phyloP scores from a whole-genome alignment of 768 basidiomycete species.

The Calocera viscosa region DNA sequence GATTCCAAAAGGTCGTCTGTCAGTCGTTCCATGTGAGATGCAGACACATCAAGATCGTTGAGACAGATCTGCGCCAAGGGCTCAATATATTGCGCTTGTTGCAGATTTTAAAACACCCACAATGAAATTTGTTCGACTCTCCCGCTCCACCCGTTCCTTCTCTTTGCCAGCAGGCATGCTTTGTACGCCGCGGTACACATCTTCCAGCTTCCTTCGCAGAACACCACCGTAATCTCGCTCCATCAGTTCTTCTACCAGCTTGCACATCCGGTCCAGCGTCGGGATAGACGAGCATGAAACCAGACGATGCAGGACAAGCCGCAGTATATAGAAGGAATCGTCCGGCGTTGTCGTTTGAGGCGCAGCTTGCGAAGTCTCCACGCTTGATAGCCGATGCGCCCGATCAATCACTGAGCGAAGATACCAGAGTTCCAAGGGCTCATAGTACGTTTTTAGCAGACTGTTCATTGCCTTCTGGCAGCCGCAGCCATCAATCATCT shows the following conservation, averaged over 20 bases:
- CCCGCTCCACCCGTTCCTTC: constrained; percentile 53
- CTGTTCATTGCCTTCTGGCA: constrained; percentile 44
- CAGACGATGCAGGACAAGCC: constrained; percentile 63
- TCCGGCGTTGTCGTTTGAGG: constrained; percentile 66
- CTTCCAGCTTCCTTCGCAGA: constrained; percentile 76
- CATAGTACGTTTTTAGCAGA: constrained; percentile 61
- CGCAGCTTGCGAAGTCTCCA: constrained; percentile 52
- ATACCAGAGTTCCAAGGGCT: constrained; percentile 89
- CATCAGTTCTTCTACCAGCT: constrained; percentile 56
- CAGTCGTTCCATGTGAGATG: constrained; percentile 76
- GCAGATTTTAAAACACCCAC: constrained; percentile 36
- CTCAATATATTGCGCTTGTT: constrained; percentile 10
- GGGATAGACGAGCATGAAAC: constrained; percentile 60
- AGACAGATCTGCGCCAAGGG: constrained; percentile 50
- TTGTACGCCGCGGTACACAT: constrained; percentile 51
- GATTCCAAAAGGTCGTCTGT: constrained; percentile 49
- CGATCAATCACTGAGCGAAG: constrained; percentile 75
- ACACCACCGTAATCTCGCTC: constrained; percentile 73
- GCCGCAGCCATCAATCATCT: constrained; percentile 20
- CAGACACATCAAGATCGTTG: constrained; percentile 90
- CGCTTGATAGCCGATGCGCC: constrained; percentile 73
- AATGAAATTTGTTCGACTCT: constrained; percentile 67
- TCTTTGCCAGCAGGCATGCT: constrained; percentile 42
- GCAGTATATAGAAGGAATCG: constrained; percentile 92
- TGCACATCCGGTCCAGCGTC: constrained; percentile 46